Conservation (phyloP, 306 rosid species). For the Cajanus cajan region DNA sequence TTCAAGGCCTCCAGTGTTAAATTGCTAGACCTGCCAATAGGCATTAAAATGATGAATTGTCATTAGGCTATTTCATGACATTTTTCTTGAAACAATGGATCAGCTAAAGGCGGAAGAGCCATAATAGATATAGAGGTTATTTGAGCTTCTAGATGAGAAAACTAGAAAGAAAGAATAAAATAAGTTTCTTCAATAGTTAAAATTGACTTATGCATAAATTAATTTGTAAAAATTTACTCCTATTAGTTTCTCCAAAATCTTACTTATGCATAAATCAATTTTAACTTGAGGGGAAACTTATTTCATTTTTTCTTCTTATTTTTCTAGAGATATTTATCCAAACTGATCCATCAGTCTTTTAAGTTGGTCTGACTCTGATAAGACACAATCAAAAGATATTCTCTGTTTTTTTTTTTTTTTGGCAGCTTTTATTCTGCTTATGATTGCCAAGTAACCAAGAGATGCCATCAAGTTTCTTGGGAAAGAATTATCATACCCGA, state of each 20-base stretch:
- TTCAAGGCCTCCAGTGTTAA: slow-evolving; percentile 68
- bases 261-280: too few species aligned
- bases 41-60: slow-evolving; percentile 27
- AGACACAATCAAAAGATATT: not conserved
- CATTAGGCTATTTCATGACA: slow-evolving; percentile 8
- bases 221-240: too few species aligned
- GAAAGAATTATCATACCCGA: not conserved
- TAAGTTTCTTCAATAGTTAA: not conserved
- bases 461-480: not conserved
- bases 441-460: not conserved
- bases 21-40: slow-evolving; percentile 65
- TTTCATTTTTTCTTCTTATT: not conserved
- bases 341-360: not conserved
- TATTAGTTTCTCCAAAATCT: too few species aligned
- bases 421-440: not conserved
- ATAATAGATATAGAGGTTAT: not conserved
- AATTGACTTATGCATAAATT: too few species aligned
- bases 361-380: not conserved
- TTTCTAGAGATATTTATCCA: too few species aligned
- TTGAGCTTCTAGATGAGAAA: too few species aligned
- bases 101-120: not conserved
- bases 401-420: not conserved
- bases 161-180: not conserved
- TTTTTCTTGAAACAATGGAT: not conserved
- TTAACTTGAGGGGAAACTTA: too few species aligned